phyloP scores from a whole-genome alignment of 2,329 filamentous ascomycete species.

The Colletotrichum endophyticum region DNA sequence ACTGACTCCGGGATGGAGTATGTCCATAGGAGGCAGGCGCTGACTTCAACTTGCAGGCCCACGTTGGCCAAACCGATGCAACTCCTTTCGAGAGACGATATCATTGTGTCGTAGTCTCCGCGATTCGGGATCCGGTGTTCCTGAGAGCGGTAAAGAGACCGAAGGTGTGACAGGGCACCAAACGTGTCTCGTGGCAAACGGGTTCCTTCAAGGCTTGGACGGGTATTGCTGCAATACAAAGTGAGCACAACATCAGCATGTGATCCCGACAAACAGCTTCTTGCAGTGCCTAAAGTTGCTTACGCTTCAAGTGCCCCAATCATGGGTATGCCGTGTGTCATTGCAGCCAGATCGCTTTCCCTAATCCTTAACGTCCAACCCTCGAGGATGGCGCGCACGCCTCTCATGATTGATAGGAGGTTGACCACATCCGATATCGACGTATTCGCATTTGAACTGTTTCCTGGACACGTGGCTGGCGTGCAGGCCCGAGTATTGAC shows the following conservation, averaged over 20 bases:
- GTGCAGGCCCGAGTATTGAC: neutral
- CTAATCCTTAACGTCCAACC: neutral
- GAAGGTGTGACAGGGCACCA: neutral
- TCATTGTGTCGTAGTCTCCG: neutral
- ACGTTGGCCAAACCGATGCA: neutral
- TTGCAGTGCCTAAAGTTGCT: neutral
- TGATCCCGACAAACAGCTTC: neutral
- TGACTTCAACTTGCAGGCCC: neutral
- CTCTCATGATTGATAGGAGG: neutral
- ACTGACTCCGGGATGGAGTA: neutral
- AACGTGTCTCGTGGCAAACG: neutral
- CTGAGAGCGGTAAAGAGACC: neutral
- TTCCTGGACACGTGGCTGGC: neutral
- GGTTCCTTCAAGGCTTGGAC: neutral
- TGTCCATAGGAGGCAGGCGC: neutral
- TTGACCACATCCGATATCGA: neutral
- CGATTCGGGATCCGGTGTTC: neutral
- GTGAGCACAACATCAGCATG: neutral
- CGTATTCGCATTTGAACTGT: neutral
- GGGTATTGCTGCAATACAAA: neutral
- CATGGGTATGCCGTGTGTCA: neutral
- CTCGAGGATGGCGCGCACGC: neutral
- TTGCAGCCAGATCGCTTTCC: neutral
- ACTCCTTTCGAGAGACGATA: neutral
- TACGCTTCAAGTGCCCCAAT: neutral